phyloP scores from a whole-genome alignment of 2,329 filamentous ascomycete genomes.

The Pseudogymnoascus sp. region DNA sequence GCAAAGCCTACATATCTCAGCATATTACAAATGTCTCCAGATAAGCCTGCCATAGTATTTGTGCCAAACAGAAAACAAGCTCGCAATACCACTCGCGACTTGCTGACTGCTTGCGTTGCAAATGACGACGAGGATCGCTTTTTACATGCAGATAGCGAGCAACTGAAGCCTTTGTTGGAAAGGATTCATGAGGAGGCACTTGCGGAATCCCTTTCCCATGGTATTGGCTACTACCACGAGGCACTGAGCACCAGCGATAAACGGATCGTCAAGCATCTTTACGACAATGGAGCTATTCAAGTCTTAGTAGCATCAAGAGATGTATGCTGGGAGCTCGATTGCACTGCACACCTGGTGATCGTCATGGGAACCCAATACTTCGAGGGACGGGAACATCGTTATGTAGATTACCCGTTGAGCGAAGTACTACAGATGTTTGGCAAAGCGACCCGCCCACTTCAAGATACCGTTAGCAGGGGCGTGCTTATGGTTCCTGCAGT shows the following conservation, averaged over 20 bases:
- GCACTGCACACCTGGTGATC: slow-evolving; percentile 80
- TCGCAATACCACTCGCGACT: slow-evolving; percentile 74
- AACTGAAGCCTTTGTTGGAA: slow-evolving; percentile 73
- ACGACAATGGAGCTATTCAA: slow-evolving; percentile 63
- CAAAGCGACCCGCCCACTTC: slow-evolving; percentile 70
- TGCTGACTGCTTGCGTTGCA: slow-evolving; percentile 77
- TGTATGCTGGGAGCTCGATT: slow-evolving; percentile 91
- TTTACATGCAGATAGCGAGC: slow-evolving; percentile 72
- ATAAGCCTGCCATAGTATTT: slow-evolving; percentile 86
- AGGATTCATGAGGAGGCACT: slow-evolving; percentile 80
- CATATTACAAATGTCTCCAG: slow-evolving; percentile 76
- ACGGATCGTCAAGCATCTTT: slow-evolving; percentile 87
- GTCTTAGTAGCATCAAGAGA: slow-evolving; percentile 71
- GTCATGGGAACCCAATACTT: slow-evolving; percentile 98
- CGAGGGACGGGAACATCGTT: slow-evolving; percentile 91
- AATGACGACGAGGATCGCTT: slow-evolving; percentile 93
- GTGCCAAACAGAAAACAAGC: slow-evolving; percentile 92
- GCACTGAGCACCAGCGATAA: slow-evolving; percentile 83
- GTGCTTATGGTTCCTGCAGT: slow-evolving; percentile 95
- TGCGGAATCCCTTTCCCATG: slow-evolving; percentile 82
- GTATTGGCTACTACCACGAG: slow-evolving; percentile 96
- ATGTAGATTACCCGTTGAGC: slow-evolving; percentile 89
- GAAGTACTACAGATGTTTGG: slow-evolving; percentile 98
- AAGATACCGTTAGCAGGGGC: slow-evolving; percentile 75
- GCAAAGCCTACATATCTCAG: slow-evolving; percentile 87